Base-by-base conservation (phyloP, 2,329 filamentous ascomycete species). In the Xylaria sp. region DNA sequence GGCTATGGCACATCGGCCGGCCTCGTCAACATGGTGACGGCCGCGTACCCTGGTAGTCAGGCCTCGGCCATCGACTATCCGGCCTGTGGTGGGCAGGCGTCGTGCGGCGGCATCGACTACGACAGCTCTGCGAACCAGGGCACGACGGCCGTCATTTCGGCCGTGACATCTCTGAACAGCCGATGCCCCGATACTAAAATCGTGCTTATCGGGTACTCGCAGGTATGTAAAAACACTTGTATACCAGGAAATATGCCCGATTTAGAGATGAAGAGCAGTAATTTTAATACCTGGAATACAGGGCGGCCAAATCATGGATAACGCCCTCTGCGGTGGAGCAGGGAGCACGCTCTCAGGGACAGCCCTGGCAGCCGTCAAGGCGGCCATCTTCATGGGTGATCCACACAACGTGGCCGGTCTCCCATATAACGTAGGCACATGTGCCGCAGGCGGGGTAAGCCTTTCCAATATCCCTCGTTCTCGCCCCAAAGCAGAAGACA, bases 221-320 rank as follows among this genome's bases (percentile, higher is more conserved):
- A 89, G 81, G 70, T 72, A 64, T 5, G 71, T 84, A 2, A 8
- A 41, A 3, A 20, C n/a, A 6, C 41, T 43, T 5, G 13, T 15
- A 15, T 13, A 10, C 41, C 5, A 1, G 10, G 5, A 41, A 23
- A 33, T 10, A n/a, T n/a, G n/a, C n/a, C n/a, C n/a, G n/a, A n/a
- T n/a, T 43, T 9, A 25, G 33, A 56, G 33, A 39, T 1, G 33
- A 41, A 56, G 18, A 15, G 4, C 33, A 3, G 13, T 28, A 51
- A 7, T 33, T 56, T 15, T 41, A 25, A 58, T 13, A 59, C 48
- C 12, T 49, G 10, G 12, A 6, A 57, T 49, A 41, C 5, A 89
- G 84, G 88, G 88, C 55, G 87, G 85, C 51, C 86, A 90, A 79
- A 90, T 90, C 72, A 85, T 88, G 78, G 88, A 90, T 71, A 86